These are phyloP conservation scores for Sedum album DNA, from an alignment of 164 flowering plant species.

Conservation along the genomic window DNA sequence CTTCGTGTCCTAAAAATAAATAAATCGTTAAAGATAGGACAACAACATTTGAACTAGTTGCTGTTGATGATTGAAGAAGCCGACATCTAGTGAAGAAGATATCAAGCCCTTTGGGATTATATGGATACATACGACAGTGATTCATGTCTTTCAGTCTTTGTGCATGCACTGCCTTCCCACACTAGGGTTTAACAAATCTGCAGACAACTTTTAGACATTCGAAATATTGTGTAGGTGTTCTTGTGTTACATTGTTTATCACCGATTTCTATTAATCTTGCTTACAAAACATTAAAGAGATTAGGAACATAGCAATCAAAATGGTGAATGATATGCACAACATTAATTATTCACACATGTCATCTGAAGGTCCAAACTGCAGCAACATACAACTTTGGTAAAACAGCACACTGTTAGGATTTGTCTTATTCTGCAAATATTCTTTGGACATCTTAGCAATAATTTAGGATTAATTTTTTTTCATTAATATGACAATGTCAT, in stretches of 20 bases:
- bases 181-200: too few relatives aligned
- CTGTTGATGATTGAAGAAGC: conserved; percentile 4
- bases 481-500: too few relatives aligned
- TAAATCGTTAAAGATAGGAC: background rate
- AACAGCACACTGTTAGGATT: background rate
- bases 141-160: background rate
- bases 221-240: too few relatives aligned
- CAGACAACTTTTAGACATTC: too few relatives aligned
- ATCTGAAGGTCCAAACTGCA: background rate
- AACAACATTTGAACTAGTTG: background rate
- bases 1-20: background rate
- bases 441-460: background rate
- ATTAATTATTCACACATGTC: background rate
- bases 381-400: background rate
- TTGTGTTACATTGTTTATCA: background rate
- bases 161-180: conserved; percentile 5
- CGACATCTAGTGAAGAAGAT: conserved; percentile 5
- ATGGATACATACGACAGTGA: background rate
- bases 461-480: too few relatives aligned
- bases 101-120: background rate
- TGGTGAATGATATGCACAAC: background rate
- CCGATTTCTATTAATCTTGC: background rate
- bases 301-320: background rate
- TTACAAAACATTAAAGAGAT: background rate
- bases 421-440: background rate